These are phyloP conservation scores for Acanthamoeba triangularis DNA, from an alignment of 208 protist genomes.

Conservation along the genomic window DNA sequence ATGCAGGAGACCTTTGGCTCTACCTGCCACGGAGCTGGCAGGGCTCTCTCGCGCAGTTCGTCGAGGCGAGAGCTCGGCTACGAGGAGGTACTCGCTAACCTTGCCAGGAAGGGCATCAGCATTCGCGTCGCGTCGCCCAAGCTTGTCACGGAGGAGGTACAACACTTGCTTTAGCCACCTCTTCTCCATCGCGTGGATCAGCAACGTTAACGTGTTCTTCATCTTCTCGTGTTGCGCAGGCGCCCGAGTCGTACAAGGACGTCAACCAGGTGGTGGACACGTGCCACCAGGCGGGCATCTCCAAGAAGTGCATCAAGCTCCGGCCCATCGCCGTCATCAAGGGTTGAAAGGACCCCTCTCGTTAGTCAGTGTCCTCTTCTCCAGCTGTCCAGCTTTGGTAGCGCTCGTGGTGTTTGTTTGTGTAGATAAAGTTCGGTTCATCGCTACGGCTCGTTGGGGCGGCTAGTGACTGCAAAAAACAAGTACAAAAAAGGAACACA, in stretches of 20 bases:
- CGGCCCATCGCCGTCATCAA: constrained; percentile 94
- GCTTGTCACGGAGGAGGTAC: constrained; percentile 93
- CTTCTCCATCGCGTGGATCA: neutral
- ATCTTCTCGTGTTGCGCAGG: constrained; percentile 58
- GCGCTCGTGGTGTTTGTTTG: neutral
- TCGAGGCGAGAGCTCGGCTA: constrained; percentile 80
- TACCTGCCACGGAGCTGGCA: constrained; percentile 95
- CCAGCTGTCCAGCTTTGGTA: neutral
- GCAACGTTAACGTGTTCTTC: neutral
- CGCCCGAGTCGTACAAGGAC: constrained; percentile 95
- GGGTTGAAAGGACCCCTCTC: constrained; percentile 85
- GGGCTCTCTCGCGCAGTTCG: constrained; percentile 86
- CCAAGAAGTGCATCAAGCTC: constrained; percentile 90
- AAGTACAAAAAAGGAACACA: too few relatives aligned
- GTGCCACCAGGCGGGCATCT: constrained; percentile 92
- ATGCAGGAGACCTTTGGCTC: constrained; percentile 91
- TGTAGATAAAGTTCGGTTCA: neutral
- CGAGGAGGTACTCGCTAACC: constrained; percentile 85
- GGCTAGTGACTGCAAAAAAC: too few relatives aligned
- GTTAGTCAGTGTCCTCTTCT: neutral
- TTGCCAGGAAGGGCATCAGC: constrained; percentile 89
- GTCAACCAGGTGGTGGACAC: constrained; percentile 90
- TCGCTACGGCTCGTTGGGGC: too few relatives aligned
- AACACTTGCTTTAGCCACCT: neutral
- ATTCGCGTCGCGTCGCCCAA: constrained; percentile 93